Percentiles rank a stretch among this genome's conserved stretches.
Conservation (phyloP, 371 early-diverging fungal genomes). For the Mucor velutinosus region DNA sequence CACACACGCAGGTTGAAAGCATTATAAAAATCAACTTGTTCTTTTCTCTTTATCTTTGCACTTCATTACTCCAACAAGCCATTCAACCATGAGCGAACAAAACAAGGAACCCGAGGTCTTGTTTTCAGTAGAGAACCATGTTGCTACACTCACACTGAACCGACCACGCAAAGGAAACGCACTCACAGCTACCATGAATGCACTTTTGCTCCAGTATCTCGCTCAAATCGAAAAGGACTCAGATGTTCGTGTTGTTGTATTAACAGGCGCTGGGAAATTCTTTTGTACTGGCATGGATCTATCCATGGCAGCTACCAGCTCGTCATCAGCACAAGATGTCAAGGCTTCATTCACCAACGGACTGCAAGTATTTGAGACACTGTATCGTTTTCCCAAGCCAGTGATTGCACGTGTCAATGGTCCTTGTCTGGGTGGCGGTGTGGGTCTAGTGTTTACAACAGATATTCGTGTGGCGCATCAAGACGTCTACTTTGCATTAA, state of each 20-base stretch:
- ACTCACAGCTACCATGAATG: conserved; percentile 56
- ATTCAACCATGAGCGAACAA: not conserved
- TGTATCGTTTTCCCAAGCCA: conserved; percentile 62
- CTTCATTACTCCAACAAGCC: too few species aligned
- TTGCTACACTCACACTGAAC: conserved; percentile 61
- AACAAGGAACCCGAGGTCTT: conserved; percentile 10
- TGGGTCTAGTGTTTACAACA: conserved; percentile 67
- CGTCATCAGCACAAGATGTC: conserved; percentile 27
- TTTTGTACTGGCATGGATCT: conserved; percentile 80
- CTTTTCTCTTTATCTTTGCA: conserved; percentile 1
- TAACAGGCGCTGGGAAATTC: conserved; percentile 73
- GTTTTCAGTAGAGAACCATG: conserved; percentile 33
- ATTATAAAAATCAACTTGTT: not conserved
- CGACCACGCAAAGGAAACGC: conserved; percentile 67
- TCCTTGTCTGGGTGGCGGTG: conserved; percentile 75
- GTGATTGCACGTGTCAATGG: conserved; percentile 71
- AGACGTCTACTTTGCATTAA: conserved; percentile 59
- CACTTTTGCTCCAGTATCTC: conserved; percentile 44
- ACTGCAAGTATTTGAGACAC: conserved; percentile 37
- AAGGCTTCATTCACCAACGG: conserved; percentile 39
- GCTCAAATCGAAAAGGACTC: conserved; percentile 50
- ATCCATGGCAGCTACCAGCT: conserved; percentile 34
- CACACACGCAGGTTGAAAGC: not conserved
- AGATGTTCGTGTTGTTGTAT: conserved; percentile 57
- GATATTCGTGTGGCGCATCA: conserved; percentile 61